Conservation (phyloP, 352 stramenopile species). For the Phytophthora pluvialis region DNA sequence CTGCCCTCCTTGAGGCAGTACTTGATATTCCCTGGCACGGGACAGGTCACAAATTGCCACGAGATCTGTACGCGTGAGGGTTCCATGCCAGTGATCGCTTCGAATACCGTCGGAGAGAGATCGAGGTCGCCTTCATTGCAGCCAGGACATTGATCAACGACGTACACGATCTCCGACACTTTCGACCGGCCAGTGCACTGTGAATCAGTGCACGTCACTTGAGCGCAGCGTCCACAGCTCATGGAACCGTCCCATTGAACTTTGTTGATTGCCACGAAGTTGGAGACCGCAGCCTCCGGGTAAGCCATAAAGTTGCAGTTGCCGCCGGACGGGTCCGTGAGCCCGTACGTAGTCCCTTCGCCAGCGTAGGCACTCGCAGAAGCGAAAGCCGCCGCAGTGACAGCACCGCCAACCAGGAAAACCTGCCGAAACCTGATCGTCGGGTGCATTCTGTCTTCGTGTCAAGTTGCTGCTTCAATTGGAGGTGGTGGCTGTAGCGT, state of each 20-base stretch:
- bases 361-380: constrained; percentile 9
- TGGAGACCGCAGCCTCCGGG: constrained; percentile 5
- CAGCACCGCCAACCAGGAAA: constrained; percentile 8
- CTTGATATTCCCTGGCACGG: constrained; percentile 14
- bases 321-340: constrained; percentile 21
- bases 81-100: constrained; percentile 26
- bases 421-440: constrained; percentile 7
- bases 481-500: neutral
- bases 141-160: constrained; percentile 30
- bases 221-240: constrained; percentile 29
- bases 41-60: constrained; percentile 33
- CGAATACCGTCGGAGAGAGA: constrained; percentile 26
- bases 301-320: constrained; percentile 34
- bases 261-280: constrained; percentile 29
- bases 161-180: constrained; percentile 26
- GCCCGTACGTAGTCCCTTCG: constrained; percentile 24
- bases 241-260: constrained; percentile 28
- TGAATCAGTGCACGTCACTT: constrained; percentile 24
- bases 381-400: constrained; percentile 9
- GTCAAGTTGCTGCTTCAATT: neutral
- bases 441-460: constrained; percentile 8
- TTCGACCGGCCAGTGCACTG: constrained; percentile 16
- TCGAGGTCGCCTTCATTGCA: constrained; percentile 28
- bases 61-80: constrained; percentile 15
- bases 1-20: constrained; percentile 32